Evolutionary conservation across 805 yeast species (phyloP).

Genomic region (Ogataea pilisensis): DNA sequence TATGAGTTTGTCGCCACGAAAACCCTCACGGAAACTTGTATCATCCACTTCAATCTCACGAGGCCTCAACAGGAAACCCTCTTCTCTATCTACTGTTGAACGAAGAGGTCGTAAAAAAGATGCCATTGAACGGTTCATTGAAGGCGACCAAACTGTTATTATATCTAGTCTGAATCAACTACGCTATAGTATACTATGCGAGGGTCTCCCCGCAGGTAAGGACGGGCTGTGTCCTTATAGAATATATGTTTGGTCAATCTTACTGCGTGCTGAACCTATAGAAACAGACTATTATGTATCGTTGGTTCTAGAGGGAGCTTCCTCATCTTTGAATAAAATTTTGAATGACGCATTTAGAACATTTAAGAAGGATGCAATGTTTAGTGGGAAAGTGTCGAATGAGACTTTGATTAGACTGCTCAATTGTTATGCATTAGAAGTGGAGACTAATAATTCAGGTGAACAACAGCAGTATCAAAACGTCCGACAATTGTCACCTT

Average conservation of each 20-base stretch:
- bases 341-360: slow-evolving; percentile 85
- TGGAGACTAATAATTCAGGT: slow-evolving; percentile 9
- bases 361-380: slow-evolving; percentile 64
- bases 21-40: neutral
- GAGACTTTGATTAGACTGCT: slow-evolving; percentile 62
- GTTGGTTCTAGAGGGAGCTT: slow-evolving; percentile 47
- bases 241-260: slow-evolving; percentile 75
- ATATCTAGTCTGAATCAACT: slow-evolving; percentile 50
- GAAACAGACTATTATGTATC: slow-evolving; percentile 52
- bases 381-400: slow-evolving; percentile 66
- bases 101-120: slow-evolving; percentile 44
- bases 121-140: slow-evolving; percentile 48
- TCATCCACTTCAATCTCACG: slow-evolving; percentile 3
- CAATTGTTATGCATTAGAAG: slow-evolving; percentile 61
- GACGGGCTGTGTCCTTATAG: slow-evolving; percentile 60
- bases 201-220: slow-evolving; percentile 33
- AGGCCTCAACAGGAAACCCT: slow-evolving; percentile 15
- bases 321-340: slow-evolving; percentile 62
- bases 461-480: neutral
- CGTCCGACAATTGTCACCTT: slow-evolving; percentile 34
- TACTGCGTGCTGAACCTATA: slow-evolving; percentile 59
- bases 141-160: slow-evolving; percentile 40
- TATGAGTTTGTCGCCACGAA: slow-evolving; percentile 2
- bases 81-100: slow-evolving; percentile 13
- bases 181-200: slow-evolving; percentile 47